Conservation (phyloP, 768 basidiomycete species). For the Rhodotorula diobovata region DNA sequence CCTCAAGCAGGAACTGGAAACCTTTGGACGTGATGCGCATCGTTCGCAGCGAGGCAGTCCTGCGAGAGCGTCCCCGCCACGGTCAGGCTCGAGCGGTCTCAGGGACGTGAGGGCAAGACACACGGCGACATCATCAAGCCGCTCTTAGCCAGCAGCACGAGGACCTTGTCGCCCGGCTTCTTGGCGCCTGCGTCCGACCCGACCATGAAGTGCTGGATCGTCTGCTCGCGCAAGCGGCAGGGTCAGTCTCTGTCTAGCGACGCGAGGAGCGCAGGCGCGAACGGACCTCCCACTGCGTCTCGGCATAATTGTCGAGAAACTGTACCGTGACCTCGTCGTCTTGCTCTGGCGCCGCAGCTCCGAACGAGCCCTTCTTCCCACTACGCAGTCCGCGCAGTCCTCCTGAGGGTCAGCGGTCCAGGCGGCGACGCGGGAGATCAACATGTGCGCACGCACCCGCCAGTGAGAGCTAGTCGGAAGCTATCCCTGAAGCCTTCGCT, state of each 20-base stretch:
- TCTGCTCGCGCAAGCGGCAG: conserved; percentile 53
- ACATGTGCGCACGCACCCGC: conserved; percentile 58
- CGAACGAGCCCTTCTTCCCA: conserved; percentile 55
- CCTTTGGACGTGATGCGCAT: conserved; percentile 76
- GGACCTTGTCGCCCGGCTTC: conserved; percentile 74
- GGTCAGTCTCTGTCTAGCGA: not conserved
- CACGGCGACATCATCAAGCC: conserved; percentile 79
- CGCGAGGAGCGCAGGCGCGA: not conserved
- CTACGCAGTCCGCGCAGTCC: conserved; percentile 10
- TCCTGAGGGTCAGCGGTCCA: not conserved
- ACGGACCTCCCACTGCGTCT: conserved; percentile 83
- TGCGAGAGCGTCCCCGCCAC: not conserved
- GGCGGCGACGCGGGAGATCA: conserved; percentile 25
- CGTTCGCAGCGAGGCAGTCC: conserved; percentile 11
- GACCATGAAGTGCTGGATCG: conserved; percentile 98
- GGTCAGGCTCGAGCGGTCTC: not conserved
- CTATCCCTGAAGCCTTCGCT: conserved; percentile 72
- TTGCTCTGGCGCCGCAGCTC: conserved; percentile 65
- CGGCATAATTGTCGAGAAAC: conserved; percentile 70
- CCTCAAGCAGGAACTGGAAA: conserved; percentile 92
- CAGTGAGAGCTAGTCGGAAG: conserved; percentile 77
- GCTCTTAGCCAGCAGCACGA: conserved; percentile 74
- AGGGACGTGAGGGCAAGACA: not conserved
- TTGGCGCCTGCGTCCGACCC: conserved; percentile 67
- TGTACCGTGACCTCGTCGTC: conserved; percentile 50